Percentiles rank a stretch among this genome's conserved stretches.
Conservation (phyloP, 495 filamentous ascomycete species). For the Apodospora peruviana region DNA sequence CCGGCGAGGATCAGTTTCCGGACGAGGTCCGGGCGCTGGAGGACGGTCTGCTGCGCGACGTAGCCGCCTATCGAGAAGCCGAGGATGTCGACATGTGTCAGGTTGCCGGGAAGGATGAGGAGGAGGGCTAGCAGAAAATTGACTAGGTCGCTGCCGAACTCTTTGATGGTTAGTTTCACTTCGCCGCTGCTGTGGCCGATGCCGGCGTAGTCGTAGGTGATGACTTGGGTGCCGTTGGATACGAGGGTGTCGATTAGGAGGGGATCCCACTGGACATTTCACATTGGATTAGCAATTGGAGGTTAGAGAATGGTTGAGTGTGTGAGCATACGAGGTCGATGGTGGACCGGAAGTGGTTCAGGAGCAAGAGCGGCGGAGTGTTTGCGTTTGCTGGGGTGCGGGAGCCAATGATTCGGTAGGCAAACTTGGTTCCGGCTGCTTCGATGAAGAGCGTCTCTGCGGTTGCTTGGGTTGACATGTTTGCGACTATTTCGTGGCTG, state of each 20-base stretch:
- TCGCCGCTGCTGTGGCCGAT: neutral
- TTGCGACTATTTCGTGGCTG: neutral
- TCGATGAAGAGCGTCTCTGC: constrained; percentile 1
- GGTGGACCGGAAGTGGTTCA: constrained; percentile 5
- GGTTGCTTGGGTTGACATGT: constrained; percentile 2
- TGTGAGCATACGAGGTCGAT: constrained; percentile 1
- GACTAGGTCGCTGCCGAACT: neutral
- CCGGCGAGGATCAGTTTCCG: constrained; percentile 1
- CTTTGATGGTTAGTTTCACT: neutral
- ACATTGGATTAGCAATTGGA: no score
- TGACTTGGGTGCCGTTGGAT: neutral
- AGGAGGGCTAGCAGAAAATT: neutral
- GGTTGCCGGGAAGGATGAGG: neutral
- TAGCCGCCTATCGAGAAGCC: constrained; percentile 4
- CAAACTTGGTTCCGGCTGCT: neutral
- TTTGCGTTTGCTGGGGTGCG: neutral
- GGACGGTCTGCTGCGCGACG: neutral
- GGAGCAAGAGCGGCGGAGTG: neutral
- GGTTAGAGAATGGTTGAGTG: neutral
- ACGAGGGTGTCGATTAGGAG: neutral
- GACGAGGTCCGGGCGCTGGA: neutral
- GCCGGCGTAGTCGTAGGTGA: constrained; percentile 5
- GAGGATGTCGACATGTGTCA: constrained; percentile 1
- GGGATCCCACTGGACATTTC: constrained; percentile 5
- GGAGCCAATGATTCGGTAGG: constrained; percentile 1